Evolutionary conservation across 768 basidiomycete genomes (phyloP), one percentile per base, ranked within the genome.

Genomic region (Holtermannia corniformis): DNA sequence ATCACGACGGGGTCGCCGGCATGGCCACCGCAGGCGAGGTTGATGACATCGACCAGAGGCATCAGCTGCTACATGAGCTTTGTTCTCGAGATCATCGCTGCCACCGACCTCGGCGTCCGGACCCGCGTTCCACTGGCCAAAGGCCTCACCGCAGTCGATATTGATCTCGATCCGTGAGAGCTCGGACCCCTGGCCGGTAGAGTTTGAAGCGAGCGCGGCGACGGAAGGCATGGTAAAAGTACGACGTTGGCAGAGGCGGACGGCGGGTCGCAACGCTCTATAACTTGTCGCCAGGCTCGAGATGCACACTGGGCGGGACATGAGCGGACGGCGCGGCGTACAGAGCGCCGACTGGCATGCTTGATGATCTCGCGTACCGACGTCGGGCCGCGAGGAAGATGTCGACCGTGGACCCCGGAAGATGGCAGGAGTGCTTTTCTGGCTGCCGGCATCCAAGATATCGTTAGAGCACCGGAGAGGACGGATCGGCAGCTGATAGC

Each of bases 11-110:
- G 82, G 63, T 84, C 82, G 0, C 81, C 80, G 20, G 41, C 82
- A 61, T 84, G 83, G 55, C 82, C 83, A 4, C 83, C 82, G 61
- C 82, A 84, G 0, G 83, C 83, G 14, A 83, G 73, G 54, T 83
- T 82, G 0, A 81, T 80, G 14, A 81, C 71, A 58, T 81, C 79
- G 24, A 82, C 80, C 51, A 63, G 47, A 19, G 62, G 62, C 62
- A 63, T 63, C 24, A 61, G 52, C 26, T 58, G 57, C 42, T 63
- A 16, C n/a, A n/a, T n/a, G n/a, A n/a, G n/a, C n/a, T n/a, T 37
- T 16, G 16, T 7, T 37, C 32, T 37, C 32, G 32, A 7, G 7
- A 37, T 16, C 32, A 7, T 37, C 32, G 16, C n/a, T n/a, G n/a
- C 7, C 32, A 37, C 32, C 16, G 10, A 37, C 32, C 32, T 37